Evolutionary conservation across 2,329 filamentous ascomycete genomes (phyloP), one percentile per base, ranked within the genome.

Genomic region (Mycosphaerella arachidis): DNA sequence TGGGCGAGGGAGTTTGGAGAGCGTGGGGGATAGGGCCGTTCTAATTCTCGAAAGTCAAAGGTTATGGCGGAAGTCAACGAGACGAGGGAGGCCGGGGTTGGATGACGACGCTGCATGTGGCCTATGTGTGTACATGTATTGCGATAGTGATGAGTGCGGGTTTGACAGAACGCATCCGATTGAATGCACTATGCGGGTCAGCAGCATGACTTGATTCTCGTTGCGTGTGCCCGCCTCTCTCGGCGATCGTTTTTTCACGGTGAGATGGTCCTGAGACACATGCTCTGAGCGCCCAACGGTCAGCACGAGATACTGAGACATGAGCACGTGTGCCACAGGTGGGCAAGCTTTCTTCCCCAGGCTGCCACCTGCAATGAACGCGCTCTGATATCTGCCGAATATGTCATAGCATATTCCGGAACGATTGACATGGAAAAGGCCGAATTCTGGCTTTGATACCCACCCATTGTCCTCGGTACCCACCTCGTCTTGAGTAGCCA

Each of bases 1-100:
- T 99, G 94, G 94, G 92, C 94, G 2, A 86, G 75, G 72, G 89
- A 96, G 73, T 99, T 94, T 80, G 94, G 94, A 50, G 94, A 99
- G 76, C 80, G 93, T 45, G 93, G 92, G 37, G 91, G 91, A 20
- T 96, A 58, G 56, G 40, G 40, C 16, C 40, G 40, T 43, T 43
- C 40, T 4, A 43, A 43, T 16, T 43, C 40, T 43, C 40, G 40
- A 13, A 43, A 43, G 40, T 43, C 40, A 43, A 43, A 43, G 9
- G 40, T 43, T 8, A 18, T 43, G 40, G 40, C 40, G 40, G 40
- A 43, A 3, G 8, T 43, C 6, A 16, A 13, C 13, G 7, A 5
- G 18, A 16, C n/a, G 40, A 43, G 40, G 40, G 40, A 43, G 16
- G 16, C 16, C 13, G 40, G 16, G 4, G 40, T 18, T n/a, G 40